These are phyloP conservation scores for Solioccasus polychromus DNA, from an alignment of 768 basidiomycete genomes.

Conservation along the genomic window DNA sequence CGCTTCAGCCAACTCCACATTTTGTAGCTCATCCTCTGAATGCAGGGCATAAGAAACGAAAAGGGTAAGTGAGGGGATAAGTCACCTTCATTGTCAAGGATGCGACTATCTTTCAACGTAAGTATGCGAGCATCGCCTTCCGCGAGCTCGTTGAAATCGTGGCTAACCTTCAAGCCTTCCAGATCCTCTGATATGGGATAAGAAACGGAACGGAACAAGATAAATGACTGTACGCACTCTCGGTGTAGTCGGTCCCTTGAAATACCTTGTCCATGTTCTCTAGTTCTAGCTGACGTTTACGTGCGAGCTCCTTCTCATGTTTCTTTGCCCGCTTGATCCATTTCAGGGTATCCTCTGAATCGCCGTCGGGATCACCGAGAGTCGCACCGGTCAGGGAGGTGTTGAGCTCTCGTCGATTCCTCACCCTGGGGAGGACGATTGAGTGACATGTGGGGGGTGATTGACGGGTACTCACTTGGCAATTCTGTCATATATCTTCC, in stretches of 20 bases:
- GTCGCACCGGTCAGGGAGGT: constrained; percentile 89
- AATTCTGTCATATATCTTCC: constrained; percentile 71
- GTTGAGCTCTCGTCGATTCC: constrained; percentile 91
- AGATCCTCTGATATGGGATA: constrained; percentile 64
- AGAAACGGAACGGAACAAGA: not conserved
- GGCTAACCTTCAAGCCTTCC: constrained; percentile 91
- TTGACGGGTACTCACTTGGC: constrained; percentile 76
- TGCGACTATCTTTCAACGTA: constrained; percentile 93
- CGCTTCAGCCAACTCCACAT: constrained; percentile 89
- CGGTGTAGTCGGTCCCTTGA: constrained; percentile 75
- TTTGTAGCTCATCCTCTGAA: constrained; percentile 95
- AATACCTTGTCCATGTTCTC: constrained; percentile 80
- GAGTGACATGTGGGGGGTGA: constrained; percentile 30
- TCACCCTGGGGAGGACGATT: constrained; percentile 65
- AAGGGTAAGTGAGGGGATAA: not conserved
- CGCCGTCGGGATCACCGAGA: constrained; percentile 82
- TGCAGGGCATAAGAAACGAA: not conserved
- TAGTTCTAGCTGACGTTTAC: constrained; percentile 76
- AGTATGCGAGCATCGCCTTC: constrained; percentile 95
- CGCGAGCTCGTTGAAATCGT: constrained; percentile 88
- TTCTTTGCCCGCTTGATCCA: constrained; percentile 95
- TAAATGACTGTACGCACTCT: constrained; percentile 57
- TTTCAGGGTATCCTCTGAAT: constrained; percentile 74
- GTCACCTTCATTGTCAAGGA: constrained; percentile 91
- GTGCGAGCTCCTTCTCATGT: constrained; percentile 83